Conservation (phyloP, 2,329 filamentous ascomycete species). For the Pseudovirgaria hyperparasitica region DNA sequence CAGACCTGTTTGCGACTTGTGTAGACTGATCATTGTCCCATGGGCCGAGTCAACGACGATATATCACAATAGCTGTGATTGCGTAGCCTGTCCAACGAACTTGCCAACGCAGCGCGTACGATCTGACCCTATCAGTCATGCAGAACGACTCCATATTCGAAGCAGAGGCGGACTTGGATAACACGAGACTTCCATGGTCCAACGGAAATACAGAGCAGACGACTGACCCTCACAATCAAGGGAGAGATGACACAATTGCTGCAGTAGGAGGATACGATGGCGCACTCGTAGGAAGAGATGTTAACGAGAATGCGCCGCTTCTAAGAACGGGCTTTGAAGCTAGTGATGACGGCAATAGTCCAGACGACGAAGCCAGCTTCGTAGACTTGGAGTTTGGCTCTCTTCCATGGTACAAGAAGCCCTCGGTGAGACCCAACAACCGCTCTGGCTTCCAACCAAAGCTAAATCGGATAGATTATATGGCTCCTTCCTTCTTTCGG, state of each 20-base stretch:
- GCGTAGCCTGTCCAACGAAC: too few relatives aligned
- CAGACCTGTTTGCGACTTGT: too few relatives aligned
- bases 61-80: too few relatives aligned
- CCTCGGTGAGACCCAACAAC: slow-evolving; percentile 29
- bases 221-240: slow-evolving; percentile 4
- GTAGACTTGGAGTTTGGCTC: slow-evolving; percentile 23
- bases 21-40: too few relatives aligned
- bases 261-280: slow-evolving; percentile 3
- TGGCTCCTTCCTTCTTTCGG: slow-evolving; percentile 76
- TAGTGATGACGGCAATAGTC: slow-evolving; percentile 5
- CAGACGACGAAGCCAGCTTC: slow-evolving; percentile 6
- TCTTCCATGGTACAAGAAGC: slow-evolving; percentile 36
- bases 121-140: too few relatives aligned
- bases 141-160: slow-evolving; percentile 15
- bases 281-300: slow-evolving; percentile 7
- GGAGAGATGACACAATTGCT: slow-evolving; percentile 7
- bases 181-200: slow-evolving; percentile 9
- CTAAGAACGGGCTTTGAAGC: slow-evolving; percentile 5
- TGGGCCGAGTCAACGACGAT: too few relatives aligned
- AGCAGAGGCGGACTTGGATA: slow-evolving; percentile 18
- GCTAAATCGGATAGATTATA: slow-evolving; percentile 41
- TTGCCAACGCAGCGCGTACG: too few relatives aligned
- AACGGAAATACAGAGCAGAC: slow-evolving; percentile 7
- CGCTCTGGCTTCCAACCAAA: slow-evolving; percentile 4
- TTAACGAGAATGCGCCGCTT: slow-evolving; percentile 17